These are phyloP conservation scores for Goffeauzyma gilvescens DNA, from an alignment of 768 basidiomycete genomes.

Conservation along the genomic window DNA sequence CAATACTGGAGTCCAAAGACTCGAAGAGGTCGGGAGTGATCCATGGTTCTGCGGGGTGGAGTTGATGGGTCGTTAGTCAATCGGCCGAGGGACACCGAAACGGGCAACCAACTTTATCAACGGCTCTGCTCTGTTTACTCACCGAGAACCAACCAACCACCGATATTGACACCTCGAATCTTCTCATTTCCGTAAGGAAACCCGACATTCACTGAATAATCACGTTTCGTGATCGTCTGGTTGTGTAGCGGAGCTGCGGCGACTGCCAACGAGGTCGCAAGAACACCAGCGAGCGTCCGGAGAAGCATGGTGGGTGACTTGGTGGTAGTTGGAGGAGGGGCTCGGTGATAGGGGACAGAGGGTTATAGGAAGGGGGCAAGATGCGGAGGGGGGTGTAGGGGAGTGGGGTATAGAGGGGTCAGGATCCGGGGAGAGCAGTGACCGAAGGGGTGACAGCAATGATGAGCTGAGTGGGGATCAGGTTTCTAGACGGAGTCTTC, in stretches of 20 bases:
- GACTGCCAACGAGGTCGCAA: not conserved
- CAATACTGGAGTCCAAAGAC: conserved; percentile 24
- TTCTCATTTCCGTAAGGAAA: conserved; percentile 25
- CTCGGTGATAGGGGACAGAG: too few relatives aligned
- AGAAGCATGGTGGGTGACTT: conserved; percentile 6
- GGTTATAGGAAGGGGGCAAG: too few relatives aligned
- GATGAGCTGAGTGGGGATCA: too few relatives aligned
- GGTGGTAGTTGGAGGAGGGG: too few relatives aligned
- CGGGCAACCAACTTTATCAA: too few relatives aligned
- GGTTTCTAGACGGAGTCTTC: too few relatives aligned
- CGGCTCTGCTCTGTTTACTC: not conserved
- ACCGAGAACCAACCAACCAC: conserved; percentile 13
- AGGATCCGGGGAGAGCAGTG: too few relatives aligned
- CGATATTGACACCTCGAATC: conserved; percentile 17
- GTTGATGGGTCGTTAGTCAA: conserved; percentile 1
- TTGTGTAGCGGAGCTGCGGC: conserved; percentile 2
- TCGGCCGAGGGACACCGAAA: conserved; percentile 2
- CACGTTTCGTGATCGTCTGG: conserved; percentile 10
- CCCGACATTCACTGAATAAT: conserved; percentile 27
- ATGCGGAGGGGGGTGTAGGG: too few relatives aligned
- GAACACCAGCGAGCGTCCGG: conserved; percentile 5
- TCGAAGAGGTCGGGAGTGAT: conserved; percentile 30
- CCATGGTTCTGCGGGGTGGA: conserved; percentile 27
- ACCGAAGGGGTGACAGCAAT: too few relatives aligned
- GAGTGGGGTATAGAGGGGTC: too few relatives aligned